phyloP scores from a whole-genome alignment of 208 protist species.

The Vickermania ingenoplastis region DNA sequence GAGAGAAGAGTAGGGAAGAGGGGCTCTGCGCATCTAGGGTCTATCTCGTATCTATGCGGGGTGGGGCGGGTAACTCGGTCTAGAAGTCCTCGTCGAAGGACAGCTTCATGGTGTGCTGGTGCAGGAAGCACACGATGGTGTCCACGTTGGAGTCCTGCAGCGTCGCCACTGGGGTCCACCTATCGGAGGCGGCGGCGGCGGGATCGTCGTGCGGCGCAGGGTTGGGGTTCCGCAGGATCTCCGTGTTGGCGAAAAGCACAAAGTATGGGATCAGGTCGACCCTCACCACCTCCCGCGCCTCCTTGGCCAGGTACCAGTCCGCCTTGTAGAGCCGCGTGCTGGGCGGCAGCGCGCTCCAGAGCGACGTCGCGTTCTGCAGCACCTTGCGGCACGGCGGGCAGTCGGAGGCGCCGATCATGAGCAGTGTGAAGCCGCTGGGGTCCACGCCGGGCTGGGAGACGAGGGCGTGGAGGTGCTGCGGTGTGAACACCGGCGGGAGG shows the following conservation, averaged over 20 bases:
- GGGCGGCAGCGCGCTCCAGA: slow-evolving; percentile 32
- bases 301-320: slow-evolving; percentile 70
- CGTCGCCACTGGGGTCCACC: slow-evolving; percentile 33
- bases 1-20: no score
- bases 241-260: slow-evolving; percentile 55
- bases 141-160: slow-evolving; percentile 69
- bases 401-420: slow-evolving; percentile 78
- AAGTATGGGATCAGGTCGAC: slow-evolving; percentile 77
- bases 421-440: slow-evolving; percentile 21
- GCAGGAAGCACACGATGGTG: slow-evolving; percentile 48
- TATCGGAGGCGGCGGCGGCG: slow-evolving; percentile 11
- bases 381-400: slow-evolving; percentile 82
- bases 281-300: slow-evolving; percentile 58
- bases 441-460: not conserved
- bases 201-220: slow-evolving; percentile 5
- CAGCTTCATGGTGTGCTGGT: slow-evolving; percentile 42
- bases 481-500: slow-evolving; percentile 54
- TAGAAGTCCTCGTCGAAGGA: slow-evolving; percentile 79
- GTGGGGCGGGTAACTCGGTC: no score
- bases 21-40: no score
- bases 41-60: no score
- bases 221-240: slow-evolving; percentile 19
- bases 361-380: slow-evolving; percentile 42
- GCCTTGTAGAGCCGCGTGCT: slow-evolving; percentile 38
- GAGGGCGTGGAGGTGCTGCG: slow-evolving; percentile 10